Percentiles rank a stretch among this genome's conserved stretches.
phyloP scores from a whole-genome alignment of 1,284 basidiomycete species.

The Anthracocystis setariae region DNA sequence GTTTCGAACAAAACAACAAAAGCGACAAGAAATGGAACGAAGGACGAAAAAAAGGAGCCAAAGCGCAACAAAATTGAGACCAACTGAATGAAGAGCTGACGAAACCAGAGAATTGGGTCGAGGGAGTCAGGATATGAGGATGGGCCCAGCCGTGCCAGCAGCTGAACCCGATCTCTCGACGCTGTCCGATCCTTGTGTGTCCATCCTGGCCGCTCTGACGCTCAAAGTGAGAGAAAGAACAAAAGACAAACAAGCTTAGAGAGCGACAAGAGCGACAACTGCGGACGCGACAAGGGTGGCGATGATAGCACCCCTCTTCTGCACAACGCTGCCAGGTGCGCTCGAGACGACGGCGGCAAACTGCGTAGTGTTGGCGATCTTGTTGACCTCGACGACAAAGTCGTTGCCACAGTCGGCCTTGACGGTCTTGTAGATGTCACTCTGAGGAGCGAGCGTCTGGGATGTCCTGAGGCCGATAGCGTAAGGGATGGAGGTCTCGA shows the following conservation, averaged over 20 bases:
- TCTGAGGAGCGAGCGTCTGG: conserved; percentile 51
- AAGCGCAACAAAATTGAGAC: background rate
- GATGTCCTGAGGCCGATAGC: conserved; percentile 57
- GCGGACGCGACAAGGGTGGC: conserved; percentile 15
- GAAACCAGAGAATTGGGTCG: background rate
- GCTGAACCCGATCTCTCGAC: conserved; percentile 8
- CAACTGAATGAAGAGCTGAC: background rate
- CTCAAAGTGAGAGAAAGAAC: background rate
- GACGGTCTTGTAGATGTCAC: conserved; percentile 52
- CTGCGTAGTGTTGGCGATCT: conserved; percentile 50
- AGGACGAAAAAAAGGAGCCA: background rate
- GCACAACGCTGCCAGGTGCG: conserved; percentile 3
- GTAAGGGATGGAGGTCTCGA: conserved; percentile 62
- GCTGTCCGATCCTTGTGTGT: background rate
- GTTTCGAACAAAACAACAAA: background rate
- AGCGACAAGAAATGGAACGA: background rate
- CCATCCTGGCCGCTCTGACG: background rate
- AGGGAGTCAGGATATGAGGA: conserved; percentile 6
- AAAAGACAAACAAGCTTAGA: background rate
- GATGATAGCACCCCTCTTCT: conserved; percentile 8
- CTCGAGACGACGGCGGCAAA: conserved; percentile 47
- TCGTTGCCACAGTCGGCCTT: conserved; percentile 45
- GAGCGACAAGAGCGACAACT: conserved; percentile 20
- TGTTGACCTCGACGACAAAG: conserved; percentile 50
- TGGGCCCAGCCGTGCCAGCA: conserved; percentile 22